These are phyloP conservation scores for Articulospora tetracladia DNA, from an alignment of 495 filamentous ascomycete species.

Conservation along the genomic window DNA sequence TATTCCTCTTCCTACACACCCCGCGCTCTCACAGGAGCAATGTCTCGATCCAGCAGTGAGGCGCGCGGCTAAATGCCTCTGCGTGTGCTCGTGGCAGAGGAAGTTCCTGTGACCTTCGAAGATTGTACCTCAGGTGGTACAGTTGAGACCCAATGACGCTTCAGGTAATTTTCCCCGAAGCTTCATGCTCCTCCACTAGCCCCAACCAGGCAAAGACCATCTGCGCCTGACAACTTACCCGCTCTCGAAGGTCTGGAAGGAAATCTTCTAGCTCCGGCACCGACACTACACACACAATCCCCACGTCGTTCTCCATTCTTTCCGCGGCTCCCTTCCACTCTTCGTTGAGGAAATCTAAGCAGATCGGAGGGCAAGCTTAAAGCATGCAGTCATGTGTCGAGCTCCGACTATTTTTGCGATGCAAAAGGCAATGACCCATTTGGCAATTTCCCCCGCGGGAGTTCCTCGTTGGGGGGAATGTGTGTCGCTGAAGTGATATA, in stretches of 20 bases:
- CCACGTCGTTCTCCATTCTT: slow-evolving; percentile 12
- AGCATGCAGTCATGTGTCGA: neutral
- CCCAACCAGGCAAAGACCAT: slow-evolving; percentile 1
- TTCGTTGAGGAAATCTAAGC: neutral
- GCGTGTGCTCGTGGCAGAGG: neutral
- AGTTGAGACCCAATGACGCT: neutral
- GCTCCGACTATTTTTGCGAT: neutral
- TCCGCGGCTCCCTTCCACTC: slow-evolving; percentile 1
- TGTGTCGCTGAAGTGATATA: slow-evolving; percentile 5
- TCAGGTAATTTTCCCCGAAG: slow-evolving; percentile 4
- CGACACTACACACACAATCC: neutral
- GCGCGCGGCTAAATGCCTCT: neutral
- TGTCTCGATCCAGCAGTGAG: neutral
- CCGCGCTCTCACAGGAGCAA: neutral
- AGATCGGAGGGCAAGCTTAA: neutral
- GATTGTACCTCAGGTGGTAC: neutral
- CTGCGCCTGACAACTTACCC: neutral
- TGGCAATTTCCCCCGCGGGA: slow-evolving; percentile 2
- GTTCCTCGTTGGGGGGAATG: neutral
- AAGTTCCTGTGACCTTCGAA: neutral
- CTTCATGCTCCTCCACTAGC: neutral
- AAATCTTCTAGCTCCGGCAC: neutral
- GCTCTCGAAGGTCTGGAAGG: neutral
- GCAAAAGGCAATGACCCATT: neutral
- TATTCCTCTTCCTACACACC: no score